Evolutionary conservation across 2,329 filamentous ascomycete genomes (phyloP).

Genomic region (Penicillium psychrosexuale): DNA sequence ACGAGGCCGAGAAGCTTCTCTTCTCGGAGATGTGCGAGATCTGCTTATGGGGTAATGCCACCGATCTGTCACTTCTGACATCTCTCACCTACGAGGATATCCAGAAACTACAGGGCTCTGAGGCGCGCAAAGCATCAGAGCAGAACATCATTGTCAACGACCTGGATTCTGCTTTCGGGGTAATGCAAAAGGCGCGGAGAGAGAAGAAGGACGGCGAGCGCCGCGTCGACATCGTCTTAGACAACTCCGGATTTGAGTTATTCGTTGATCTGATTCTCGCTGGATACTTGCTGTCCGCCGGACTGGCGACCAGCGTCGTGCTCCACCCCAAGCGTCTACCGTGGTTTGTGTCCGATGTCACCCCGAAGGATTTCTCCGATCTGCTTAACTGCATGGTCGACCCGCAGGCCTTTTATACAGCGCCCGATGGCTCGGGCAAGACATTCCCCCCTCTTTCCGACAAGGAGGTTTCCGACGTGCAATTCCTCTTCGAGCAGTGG

Average conservation of each 20-base stretch:
- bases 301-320: constrained; percentile 80
- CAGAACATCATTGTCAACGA: constrained; percentile 92
- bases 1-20: constrained; percentile 69
- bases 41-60: constrained; percentile 95
- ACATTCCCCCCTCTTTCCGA: constrained; percentile 62
- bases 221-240: constrained; percentile 88
- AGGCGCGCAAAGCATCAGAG: constrained; percentile 81
- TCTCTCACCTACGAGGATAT: constrained; percentile 93
- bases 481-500: constrained; percentile 81
- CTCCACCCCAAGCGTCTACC: constrained; percentile 93
- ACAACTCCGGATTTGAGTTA: constrained; percentile 96
- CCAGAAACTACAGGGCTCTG: constrained; percentile 87
- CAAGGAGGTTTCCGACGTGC: constrained; percentile 63
- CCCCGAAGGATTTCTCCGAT: constrained; percentile 80
- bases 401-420: constrained; percentile 75
- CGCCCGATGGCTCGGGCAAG: constrained; percentile 62
- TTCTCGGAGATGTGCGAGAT: constrained; percentile 96
- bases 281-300: constrained; percentile 80
- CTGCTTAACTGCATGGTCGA: constrained; percentile 75
- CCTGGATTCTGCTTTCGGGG: constrained; percentile 64
- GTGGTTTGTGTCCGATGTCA: constrained; percentile 96
- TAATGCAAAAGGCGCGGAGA: constrained; percentile 44
- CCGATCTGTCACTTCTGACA: constrained; percentile 85
- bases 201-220: constrained; percentile 62
- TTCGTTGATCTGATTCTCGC: constrained; percentile 92